Conservation (phyloP, 106 monocot genomes). For the Apostasia shenzhenica region DNA sequence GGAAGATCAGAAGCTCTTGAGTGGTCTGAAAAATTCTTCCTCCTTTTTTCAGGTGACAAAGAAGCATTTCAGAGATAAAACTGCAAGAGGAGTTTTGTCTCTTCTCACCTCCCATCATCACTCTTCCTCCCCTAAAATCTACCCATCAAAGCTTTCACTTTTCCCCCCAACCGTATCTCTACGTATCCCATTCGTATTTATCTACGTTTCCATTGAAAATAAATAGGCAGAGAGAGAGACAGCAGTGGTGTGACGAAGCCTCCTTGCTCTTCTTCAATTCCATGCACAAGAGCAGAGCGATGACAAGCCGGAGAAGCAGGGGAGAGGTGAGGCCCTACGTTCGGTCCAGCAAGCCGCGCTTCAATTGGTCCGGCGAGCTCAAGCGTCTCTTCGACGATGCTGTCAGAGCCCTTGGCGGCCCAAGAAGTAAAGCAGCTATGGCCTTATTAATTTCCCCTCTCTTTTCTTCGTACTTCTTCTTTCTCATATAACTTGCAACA, state of each 20-base stretch:
- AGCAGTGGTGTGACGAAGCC: not conserved
- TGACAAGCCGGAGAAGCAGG: conserved; percentile 6
- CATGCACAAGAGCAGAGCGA: conserved; percentile 5
- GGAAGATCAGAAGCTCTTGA: conserved; percentile 1
- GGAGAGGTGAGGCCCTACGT: conserved; percentile 10
- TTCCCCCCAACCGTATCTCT: too few species aligned
- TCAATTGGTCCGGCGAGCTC: conserved; percentile 8
- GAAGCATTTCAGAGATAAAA: not conserved
- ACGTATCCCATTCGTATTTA: too few species aligned
- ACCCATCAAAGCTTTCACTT: too few species aligned
- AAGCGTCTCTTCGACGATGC: conserved; percentile 9
- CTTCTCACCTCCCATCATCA: not conserved
- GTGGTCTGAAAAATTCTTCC: not conserved
- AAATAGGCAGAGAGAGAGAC: conserved; percentile 1
- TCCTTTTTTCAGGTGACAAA: conserved; percentile 1
- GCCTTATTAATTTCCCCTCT: not conserved
- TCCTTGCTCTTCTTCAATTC: not conserved
- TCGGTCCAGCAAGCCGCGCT: conserved; percentile 8
- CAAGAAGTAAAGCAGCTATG: not conserved
- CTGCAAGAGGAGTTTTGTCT: not conserved
- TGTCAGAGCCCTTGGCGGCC: not conserved
- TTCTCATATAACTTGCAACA: not conserved
- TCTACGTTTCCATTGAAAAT: not conserved
- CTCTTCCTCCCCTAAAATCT: too few species aligned
- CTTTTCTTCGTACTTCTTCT: not conserved